phyloP scores from a whole-genome alignment of 2,329 filamentous ascomycete genomes.

The Cladosporium halotolerans region DNA sequence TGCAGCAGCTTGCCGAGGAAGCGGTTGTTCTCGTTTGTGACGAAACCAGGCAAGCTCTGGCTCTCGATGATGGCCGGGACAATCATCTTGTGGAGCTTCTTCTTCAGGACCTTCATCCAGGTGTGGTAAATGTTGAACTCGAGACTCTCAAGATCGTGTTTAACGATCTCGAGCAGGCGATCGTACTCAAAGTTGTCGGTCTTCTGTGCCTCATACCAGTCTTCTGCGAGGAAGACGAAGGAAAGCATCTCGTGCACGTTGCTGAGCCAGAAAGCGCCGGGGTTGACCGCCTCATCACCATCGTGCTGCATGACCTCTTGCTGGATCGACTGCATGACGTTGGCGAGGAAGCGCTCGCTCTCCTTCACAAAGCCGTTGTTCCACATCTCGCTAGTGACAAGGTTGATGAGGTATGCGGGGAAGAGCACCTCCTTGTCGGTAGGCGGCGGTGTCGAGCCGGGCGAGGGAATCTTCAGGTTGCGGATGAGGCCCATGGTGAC shows the following conservation, averaged over 20 bases:
- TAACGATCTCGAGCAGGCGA: slow-evolving; percentile 93
- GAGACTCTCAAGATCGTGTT: slow-evolving; percentile 94
- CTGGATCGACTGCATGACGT: slow-evolving; percentile 99
- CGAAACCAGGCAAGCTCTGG: slow-evolving; percentile 94
- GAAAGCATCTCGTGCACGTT: slow-evolving; percentile 99
- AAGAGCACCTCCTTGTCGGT: slow-evolving; percentile 98
- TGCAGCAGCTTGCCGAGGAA: slow-evolving; percentile 96
- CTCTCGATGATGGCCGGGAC: slow-evolving; percentile 99
- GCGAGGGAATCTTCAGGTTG: slow-evolving; percentile 91
- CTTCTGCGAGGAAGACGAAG: slow-evolving; percentile 96
- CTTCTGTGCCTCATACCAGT: slow-evolving; percentile 99
- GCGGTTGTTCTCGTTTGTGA: slow-evolving; percentile 96
- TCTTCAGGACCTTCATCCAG: slow-evolving; percentile 99
- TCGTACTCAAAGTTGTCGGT: slow-evolving; percentile 99
- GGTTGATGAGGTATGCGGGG: slow-evolving; percentile 96
- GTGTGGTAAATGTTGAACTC: slow-evolving; percentile 99
- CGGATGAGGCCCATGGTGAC: slow-evolving; percentile 93
- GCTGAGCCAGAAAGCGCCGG: slow-evolving; percentile 95
- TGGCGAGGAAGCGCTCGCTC: slow-evolving; percentile 95
- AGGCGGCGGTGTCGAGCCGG: slow-evolving; percentile 77
- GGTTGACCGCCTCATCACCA: slow-evolving; percentile 93
- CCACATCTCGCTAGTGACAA: slow-evolving; percentile 99
- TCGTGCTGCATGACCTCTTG: slow-evolving; percentile 99
- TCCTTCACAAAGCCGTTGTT: slow-evolving; percentile 99
- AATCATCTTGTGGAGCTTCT: slow-evolving; percentile 99